Evolutionary conservation across 352 stramenopile species (phyloP).

Genomic region (Pythium folliculosum): DNA sequence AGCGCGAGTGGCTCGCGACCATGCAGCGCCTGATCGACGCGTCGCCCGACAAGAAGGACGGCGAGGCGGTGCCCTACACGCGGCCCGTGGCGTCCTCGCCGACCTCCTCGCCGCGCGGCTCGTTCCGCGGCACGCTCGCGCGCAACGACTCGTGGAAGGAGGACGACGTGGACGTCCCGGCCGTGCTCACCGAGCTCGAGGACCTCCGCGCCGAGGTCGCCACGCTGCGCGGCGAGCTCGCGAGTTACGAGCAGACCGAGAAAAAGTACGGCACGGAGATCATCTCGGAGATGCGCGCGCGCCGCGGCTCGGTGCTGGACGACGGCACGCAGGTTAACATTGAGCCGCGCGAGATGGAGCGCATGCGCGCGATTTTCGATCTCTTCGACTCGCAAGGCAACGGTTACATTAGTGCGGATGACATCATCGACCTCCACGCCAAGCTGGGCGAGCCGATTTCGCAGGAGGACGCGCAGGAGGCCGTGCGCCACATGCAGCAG

Average conservation of each 20-base stretch:
- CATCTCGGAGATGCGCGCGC: constrained; percentile 47
- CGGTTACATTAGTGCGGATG: constrained; percentile 76
- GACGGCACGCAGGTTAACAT: constrained; percentile 81
- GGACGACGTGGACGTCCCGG: constrained; percentile 68
- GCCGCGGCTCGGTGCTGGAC: constrained; percentile 71
- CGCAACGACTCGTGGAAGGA: constrained; percentile 80
- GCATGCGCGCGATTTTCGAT: constrained; percentile 84
- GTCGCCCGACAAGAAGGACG: constrained; percentile 66
- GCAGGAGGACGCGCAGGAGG: constrained; percentile 67
- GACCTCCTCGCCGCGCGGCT: constrained; percentile 52
- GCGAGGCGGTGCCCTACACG: constrained; percentile 60
- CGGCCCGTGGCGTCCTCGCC: constrained; percentile 72
- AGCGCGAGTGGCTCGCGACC: constrained; percentile 59
- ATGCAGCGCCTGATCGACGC: constrained; percentile 77
- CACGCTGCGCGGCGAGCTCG: constrained; percentile 70
- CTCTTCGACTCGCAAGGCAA: constrained; percentile 83
- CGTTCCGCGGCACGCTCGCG: constrained; percentile 34
- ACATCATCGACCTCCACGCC: constrained; percentile 78
- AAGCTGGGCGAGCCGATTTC: constrained; percentile 85
- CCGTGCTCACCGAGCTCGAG: constrained; percentile 69
- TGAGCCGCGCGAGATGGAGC: constrained; percentile 82
- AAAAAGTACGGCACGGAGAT: constrained; percentile 71
- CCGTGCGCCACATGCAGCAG: constrained; percentile 71
- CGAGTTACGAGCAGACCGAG: constrained; percentile 77
- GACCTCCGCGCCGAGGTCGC: constrained; percentile 74